A percentile compares a stretch with the other conserved stretches of the same genome.
These are phyloP conservation scores for Yarrowia sp. DNA, from an alignment of 805 yeast species.

Conservation along the genomic window DNA sequence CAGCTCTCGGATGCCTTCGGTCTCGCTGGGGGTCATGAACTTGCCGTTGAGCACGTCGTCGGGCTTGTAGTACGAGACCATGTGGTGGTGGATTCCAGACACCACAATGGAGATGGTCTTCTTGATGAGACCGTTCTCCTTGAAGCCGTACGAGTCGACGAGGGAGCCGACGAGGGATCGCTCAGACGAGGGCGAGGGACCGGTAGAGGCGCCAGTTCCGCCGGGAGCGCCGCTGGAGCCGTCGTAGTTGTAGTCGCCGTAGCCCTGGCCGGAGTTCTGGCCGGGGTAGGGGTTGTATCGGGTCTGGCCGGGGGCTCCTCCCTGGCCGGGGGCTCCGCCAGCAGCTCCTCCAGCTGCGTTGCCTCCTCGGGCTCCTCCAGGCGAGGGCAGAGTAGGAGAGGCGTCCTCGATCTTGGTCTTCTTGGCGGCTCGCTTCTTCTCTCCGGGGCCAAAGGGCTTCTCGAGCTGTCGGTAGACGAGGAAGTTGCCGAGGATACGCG, in stretches of 20 bases:
- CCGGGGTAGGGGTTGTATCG: constrained; percentile 35
- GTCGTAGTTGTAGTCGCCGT: constrained; percentile 24
- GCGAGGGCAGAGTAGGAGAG: constrained; percentile 2
- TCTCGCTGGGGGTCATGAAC: constrained; percentile 64
- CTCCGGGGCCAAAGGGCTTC: constrained; percentile 55
- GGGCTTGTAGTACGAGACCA: constrained; percentile 79
- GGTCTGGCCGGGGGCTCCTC: constrained; percentile 19
- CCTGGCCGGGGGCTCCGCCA: not conserved
- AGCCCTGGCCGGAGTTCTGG: constrained; percentile 5
- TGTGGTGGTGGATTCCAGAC: constrained; percentile 56
- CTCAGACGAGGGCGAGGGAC: constrained; percentile 47
- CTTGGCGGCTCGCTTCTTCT: constrained; percentile 47
- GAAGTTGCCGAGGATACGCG: constrained; percentile 84
- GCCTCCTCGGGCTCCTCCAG: constrained; percentile 21
- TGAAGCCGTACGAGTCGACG: constrained; percentile 67
- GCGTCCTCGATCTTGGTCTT: constrained; percentile 29
- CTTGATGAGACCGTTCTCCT: constrained; percentile 77
- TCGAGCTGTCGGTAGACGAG: constrained; percentile 79
- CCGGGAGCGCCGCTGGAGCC: constrained; percentile 22
- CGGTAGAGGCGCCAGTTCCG: constrained; percentile 16
- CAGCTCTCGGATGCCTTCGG: constrained; percentile 58
- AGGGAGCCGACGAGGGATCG: constrained; percentile 62
- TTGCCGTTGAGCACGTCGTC: constrained; percentile 70
- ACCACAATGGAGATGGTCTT: constrained; percentile 78
- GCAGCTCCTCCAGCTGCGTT: not conserved